Evolutionary conservation across 2,329 filamentous ascomycete genomes (phyloP).

Genomic region (Fusarium coffeatum): DNA sequence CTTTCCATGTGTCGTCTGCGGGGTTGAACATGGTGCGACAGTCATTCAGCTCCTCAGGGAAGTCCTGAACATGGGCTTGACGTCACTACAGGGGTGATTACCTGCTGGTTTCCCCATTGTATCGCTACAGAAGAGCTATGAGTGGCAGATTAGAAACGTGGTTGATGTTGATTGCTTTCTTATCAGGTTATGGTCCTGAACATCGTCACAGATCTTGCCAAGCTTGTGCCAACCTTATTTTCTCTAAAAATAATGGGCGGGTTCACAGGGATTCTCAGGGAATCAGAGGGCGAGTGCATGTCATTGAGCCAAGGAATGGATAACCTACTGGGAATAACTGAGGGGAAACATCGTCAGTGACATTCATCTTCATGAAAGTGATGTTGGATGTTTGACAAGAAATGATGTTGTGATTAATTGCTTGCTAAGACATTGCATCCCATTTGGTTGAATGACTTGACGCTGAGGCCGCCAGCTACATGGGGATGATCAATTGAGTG

Average conservation of each 20-base stretch:
- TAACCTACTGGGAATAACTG: background rate
- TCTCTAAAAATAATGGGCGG: slow-evolving; percentile 20
- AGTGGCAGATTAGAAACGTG: background rate
- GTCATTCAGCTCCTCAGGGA: slow-evolving; percentile 5
- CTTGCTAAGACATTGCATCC: background rate
- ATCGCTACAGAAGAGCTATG: background rate
- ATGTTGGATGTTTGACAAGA: background rate
- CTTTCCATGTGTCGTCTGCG: background rate
- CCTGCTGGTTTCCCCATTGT: slow-evolving; percentile 2
- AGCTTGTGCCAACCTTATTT: slow-evolving; percentile 28
- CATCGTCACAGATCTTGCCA: slow-evolving; percentile 7
- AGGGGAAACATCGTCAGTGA: background rate
- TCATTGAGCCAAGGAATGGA: background rate
- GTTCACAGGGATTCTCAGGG: slow-evolving; percentile 15
- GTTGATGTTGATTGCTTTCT: background rate
- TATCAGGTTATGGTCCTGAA: slow-evolving; percentile 1
- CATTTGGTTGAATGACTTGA: background rate
- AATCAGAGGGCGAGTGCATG: slow-evolving; percentile 2
- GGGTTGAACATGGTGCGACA: slow-evolving; percentile 12
- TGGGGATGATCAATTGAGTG: background rate
- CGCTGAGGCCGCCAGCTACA: background rate
- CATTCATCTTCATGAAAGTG: background rate
- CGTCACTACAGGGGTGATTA: slow-evolving; percentile 23
- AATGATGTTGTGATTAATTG: background rate
- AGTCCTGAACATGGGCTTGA: slow-evolving; percentile 2